Conservation (phyloP, 2,329 filamentous ascomycete genomes). For the Cladosporium oxysporum region DNA sequence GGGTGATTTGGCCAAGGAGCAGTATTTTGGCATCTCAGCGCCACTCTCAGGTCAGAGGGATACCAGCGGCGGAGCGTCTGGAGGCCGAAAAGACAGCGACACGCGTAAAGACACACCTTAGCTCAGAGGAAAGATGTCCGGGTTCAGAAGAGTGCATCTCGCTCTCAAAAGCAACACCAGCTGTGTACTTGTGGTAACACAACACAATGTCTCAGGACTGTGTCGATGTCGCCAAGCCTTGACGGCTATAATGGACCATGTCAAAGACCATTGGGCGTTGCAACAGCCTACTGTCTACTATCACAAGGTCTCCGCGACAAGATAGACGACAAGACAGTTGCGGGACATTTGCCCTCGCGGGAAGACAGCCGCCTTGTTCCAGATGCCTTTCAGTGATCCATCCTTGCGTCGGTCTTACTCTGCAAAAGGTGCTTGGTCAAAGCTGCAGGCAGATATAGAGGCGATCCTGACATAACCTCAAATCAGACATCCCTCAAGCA, state of each 20-base stretch:
- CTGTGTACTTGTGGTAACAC: not conserved
- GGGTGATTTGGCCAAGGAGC: not conserved
- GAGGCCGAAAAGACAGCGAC: not conserved
- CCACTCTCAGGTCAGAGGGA: not conserved
- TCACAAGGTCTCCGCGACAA: not conserved
- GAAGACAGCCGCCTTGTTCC: not conserved
- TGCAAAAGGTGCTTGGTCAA: not conserved
- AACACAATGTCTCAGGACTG: not conserved
- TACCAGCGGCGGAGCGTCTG: not conserved
- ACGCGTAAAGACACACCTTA: not conserved
- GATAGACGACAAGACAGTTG: not conserved
- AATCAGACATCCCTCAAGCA: not conserved
- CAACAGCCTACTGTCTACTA: not conserved
- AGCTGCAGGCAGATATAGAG: not conserved
- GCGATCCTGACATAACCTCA: not conserved
- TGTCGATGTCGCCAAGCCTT: not conserved
- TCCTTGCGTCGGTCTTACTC: not conserved
- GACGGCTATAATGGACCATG: not conserved
- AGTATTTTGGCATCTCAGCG: not conserved
- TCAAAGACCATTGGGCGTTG: not conserved
- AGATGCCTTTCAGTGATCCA: not conserved
- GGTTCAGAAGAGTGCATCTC: not conserved
- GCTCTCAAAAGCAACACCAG: not conserved
- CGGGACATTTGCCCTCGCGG: not conserved
- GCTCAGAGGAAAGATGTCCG: not conserved